These are phyloP conservation scores for Suillus subaureus DNA, from an alignment of 768 basidiomycete genomes.

Conservation along the genomic window DNA sequence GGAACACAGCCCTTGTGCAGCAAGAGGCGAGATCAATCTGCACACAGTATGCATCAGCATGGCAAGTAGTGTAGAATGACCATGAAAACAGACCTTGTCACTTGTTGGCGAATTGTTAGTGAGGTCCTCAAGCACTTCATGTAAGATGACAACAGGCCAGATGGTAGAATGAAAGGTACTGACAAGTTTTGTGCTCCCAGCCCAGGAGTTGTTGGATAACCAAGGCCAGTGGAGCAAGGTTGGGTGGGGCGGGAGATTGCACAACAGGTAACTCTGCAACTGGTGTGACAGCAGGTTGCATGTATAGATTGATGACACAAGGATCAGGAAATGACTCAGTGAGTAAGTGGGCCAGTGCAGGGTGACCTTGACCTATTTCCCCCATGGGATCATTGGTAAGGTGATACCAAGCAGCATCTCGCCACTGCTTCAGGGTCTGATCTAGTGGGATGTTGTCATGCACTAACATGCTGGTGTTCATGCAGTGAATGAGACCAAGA, in stretches of 20 bases:
- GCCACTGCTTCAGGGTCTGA: not conserved
- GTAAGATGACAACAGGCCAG: not conserved
- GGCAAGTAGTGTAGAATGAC: not conserved
- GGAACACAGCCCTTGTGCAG: not conserved
- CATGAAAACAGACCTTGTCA: not conserved
- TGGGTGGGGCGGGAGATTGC: not conserved
- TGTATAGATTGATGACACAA: not conserved
- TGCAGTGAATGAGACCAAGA: not conserved
- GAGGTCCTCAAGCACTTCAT: constrained; percentile 2
- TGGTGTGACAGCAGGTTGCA: not conserved
- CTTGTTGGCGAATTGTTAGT: not conserved
- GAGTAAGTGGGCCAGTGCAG: not conserved
- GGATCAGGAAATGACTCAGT: not conserved
- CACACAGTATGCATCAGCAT: not conserved
- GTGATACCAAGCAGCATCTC: not conserved
- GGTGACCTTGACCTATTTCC: not conserved
- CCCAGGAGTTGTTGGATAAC: not conserved
- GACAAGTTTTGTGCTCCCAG: not conserved
- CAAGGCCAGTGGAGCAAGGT: not conserved
- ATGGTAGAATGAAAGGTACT: not conserved
- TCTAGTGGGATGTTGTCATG: too few species aligned
- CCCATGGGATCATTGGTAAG: not conserved
- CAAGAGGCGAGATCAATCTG: not conserved
- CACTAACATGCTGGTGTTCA: not conserved
- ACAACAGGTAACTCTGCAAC: not conserved